phyloP scores from a whole-genome alignment of 163 green algal genomes.

The Chloromonas sp. region DNA sequence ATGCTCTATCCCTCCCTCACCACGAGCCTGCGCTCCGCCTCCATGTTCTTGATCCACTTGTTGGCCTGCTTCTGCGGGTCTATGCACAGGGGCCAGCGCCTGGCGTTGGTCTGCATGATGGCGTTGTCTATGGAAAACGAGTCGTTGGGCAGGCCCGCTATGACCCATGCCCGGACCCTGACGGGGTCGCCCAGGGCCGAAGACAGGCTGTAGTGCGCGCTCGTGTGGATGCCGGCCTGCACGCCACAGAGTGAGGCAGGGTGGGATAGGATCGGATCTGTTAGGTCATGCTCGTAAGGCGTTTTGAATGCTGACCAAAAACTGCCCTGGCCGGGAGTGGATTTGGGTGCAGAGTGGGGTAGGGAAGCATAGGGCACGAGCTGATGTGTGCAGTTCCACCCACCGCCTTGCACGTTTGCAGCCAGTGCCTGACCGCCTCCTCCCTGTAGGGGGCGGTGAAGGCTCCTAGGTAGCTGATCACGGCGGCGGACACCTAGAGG shows the following conservation, averaged over 20 bases:
- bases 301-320: too few relatives aligned
- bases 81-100: slow-evolving; percentile 59
- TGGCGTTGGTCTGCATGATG: slow-evolving; percentile 39
- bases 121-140: slow-evolving; percentile 52
- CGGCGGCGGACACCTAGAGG: slow-evolving; percentile 43
- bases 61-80: slow-evolving; percentile 64
- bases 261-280: too few relatives aligned
- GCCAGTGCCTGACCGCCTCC: slow-evolving; percentile 34
- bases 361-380: too few relatives aligned
- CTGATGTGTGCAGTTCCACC: too few relatives aligned
- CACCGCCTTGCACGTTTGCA: slow-evolving; percentile 20
- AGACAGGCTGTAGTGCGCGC: slow-evolving; percentile 41
- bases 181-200: slow-evolving; percentile 54
- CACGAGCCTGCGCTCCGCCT: slow-evolving; percentile 42
- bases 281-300: too few relatives aligned
- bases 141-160: slow-evolving; percentile 62
- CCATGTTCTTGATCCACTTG: slow-evolving; percentile 68
- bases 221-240: slow-evolving; percentile 27
- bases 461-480: slow-evolving; percentile 52
- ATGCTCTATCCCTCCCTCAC: slow-evolving; percentile 2
- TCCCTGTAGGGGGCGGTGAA: slow-evolving; percentile 57
- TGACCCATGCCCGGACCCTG: slow-evolving; percentile 57
- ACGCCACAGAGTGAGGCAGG: neutral
- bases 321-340: too few relatives aligned
- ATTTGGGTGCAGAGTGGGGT: too few relatives aligned